phyloP scores from a whole-genome alignment of 495 filamentous ascomycete species.

The Durotheca rogersii region DNA sequence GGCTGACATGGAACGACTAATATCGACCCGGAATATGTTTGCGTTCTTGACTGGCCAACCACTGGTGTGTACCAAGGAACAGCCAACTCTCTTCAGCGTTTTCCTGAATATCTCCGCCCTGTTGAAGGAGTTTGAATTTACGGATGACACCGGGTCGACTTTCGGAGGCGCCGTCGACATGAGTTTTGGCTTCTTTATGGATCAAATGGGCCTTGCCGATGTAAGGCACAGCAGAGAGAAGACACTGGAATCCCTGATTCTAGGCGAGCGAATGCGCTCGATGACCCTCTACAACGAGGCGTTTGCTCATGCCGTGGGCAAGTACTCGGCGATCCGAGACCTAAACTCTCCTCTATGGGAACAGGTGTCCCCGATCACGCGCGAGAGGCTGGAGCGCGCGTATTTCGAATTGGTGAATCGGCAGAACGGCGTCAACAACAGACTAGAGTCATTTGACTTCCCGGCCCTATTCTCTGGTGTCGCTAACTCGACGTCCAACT shows the following conservation, averaged over 20 bases:
- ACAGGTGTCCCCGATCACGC: constrained; percentile 68
- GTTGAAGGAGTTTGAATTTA: constrained; percentile 73
- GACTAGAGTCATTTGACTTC: constrained; percentile 81
- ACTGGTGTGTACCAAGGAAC: constrained; percentile 71
- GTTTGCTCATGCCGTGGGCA: constrained; percentile 90
- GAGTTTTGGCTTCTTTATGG: constrained; percentile 74
- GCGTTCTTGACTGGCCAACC: constrained; percentile 81
- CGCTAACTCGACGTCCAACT: constrained; percentile 71
- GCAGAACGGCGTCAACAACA: constrained; percentile 62
- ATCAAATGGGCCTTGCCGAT: constrained; percentile 75
- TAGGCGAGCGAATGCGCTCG: constrained; percentile 83
- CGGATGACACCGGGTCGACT: constrained; percentile 75
- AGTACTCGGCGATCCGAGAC: constrained; percentile 71
- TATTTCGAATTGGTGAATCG: constrained; percentile 74
- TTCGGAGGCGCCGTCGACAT: constrained; percentile 74
- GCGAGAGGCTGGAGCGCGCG: constrained; percentile 76
- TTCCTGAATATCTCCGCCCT: constrained; percentile 69
- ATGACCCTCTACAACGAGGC: constrained; percentile 83
- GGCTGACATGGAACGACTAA: constrained; percentile 64
- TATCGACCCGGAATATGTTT: constrained; percentile 86
- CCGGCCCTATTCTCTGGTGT: constrained; percentile 87
- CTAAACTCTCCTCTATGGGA: constrained; percentile 67
- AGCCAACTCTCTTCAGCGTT: constrained; percentile 68
- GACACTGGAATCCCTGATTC: constrained; percentile 82
- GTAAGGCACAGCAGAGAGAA: constrained; percentile 82